A percentile compares a stretch with the other conserved stretches of the same genome.
These are phyloP conservation scores for Podila minutissima DNA, from an alignment of 192 early-diverging fungal genomes.

Conservation along the genomic window DNA sequence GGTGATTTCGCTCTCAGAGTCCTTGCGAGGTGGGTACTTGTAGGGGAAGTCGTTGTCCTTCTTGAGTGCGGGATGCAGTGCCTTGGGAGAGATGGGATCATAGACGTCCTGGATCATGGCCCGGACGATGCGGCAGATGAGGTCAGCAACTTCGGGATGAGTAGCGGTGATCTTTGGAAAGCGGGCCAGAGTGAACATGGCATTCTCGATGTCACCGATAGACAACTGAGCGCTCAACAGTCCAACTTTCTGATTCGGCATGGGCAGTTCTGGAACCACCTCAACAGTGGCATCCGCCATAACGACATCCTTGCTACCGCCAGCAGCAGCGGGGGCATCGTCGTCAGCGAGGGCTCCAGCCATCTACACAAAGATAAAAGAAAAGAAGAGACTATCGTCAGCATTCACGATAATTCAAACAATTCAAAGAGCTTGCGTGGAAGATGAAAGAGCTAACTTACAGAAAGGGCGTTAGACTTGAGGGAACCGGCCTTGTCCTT, in stretches of 20 bases:
- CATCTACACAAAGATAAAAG: slow-evolving; percentile 13
- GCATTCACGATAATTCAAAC: not conserved
- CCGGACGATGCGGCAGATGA: slow-evolving; percentile 69
- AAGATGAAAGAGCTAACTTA: slow-evolving; percentile 15
- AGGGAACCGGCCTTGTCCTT: slow-evolving; percentile 50
- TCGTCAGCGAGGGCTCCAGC: slow-evolving; percentile 33
- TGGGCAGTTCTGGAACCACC: slow-evolving; percentile 9
- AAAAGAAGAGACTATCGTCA: no score
- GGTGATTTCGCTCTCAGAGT: slow-evolving; percentile 6
- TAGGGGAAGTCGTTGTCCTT: slow-evolving; percentile 1
- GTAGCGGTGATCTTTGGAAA: slow-evolving; percentile 60
- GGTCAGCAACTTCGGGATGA: slow-evolving; percentile 68
- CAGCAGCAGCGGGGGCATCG: not conserved
- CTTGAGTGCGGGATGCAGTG: slow-evolving; percentile 21
- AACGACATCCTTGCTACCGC: not conserved
- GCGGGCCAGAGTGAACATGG: slow-evolving; percentile 60
- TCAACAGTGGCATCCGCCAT: slow-evolving; percentile 2
- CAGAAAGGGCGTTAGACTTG: slow-evolving; percentile 55
- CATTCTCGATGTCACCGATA: slow-evolving; percentile 68
- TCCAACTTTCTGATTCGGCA: slow-evolving; percentile 72
- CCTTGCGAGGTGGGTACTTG: slow-evolving; percentile 15
- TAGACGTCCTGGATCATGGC: slow-evolving; percentile 69
- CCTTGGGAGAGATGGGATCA: slow-evolving; percentile 47
- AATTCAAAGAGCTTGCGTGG: not conserved
- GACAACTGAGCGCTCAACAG: slow-evolving; percentile 67